Base-by-base conservation (phyloP, 352 stramenopile species). In the Phytopythium chamaehyphon region DNA sequence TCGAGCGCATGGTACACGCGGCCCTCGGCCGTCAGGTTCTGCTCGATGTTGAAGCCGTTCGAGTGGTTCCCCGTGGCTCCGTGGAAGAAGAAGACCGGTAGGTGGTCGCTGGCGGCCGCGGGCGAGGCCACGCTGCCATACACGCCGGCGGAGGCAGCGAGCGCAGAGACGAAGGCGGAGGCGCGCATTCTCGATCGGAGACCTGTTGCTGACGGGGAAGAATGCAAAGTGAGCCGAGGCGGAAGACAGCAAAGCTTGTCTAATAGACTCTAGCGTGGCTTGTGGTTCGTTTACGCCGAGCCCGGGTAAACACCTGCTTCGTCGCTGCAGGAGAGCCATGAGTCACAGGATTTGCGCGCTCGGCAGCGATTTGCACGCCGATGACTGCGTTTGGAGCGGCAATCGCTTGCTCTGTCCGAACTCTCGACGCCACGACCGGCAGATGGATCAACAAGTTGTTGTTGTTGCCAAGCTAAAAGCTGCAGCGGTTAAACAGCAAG, bases 11-110 rank as follows among this genome's bases (percentile, higher is more conserved):
- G 43, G 55, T 71, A 78, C 23, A 57, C 57, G 12, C 69, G 66
- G n/a, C 57, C 49, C 12, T 79, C 60, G 9, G 62, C 65, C 16
- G 54, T 68, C 28, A 85, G 54, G 43, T 72, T 77, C 18, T 57
- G 44, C 47, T 69, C 49, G 21, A 82, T 64, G 37, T 58, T 31
- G n/a, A 50, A 22, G 1, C 59, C 73, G 37, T 68, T 64, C 21
- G 52, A 61, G 8, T 53, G 50, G 47, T 75, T 71, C 11, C 56
- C 52, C 6, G 58, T 72, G 6, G 64, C 60, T 10, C 73, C 73
- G 54, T 82, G 73, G 52, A 85, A 82, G 50, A 80, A 85, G 53
- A 82, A 62, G 1, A 83, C 65, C 1, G 73, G 73, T 15, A 85
- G 61, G 19, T 52, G 46, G 10, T 26, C 4, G 44, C 28, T 50